phyloP scores from a whole-genome alignment of 2,329 filamentous ascomycete species.

The Penicillium expansum region DNA sequence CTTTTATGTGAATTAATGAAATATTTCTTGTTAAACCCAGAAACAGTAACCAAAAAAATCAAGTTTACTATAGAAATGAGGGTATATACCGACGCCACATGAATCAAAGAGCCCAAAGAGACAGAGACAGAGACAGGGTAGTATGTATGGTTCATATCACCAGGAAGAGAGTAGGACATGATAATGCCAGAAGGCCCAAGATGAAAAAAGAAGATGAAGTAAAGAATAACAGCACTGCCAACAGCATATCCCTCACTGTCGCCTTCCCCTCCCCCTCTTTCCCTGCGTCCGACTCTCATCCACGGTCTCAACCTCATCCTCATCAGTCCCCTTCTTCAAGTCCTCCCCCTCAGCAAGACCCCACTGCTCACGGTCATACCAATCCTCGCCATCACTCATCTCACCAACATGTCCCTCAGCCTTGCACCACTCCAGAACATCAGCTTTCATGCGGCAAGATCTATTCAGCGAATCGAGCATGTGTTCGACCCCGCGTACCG shows the following conservation, averaged over 20 bases:
- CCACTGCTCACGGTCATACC: conserved; percentile 64
- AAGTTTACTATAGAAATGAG: conserved; percentile 5
- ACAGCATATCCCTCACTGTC: conserved; percentile 22
- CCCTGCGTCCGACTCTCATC: conserved; percentile 41
- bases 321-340: conserved; percentile 59
- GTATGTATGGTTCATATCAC: not conserved
- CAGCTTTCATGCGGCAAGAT: conserved; percentile 58
- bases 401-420: conserved; percentile 63
- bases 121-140: not conserved
- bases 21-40: not conserved
- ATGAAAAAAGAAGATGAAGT: conserved; percentile 1
- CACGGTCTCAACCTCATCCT: conserved; percentile 57
- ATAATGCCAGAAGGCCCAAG: not conserved
- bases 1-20: not conserved
- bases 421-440: conserved; percentile 60
- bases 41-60: not conserved
- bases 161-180: not conserved
- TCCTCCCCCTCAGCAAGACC: conserved; percentile 53
- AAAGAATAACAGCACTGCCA: not conserved
- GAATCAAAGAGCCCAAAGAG: conserved; percentile 3
- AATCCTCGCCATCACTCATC: conserved; percentile 67
- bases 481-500: conserved; percentile 55
- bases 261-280: conserved; percentile 42
- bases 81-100: conserved; percentile 12
- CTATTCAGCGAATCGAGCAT: conserved; percentile 57